These are phyloP conservation scores for Chloranthus sessilifolius DNA, from an alignment of 164 flowering plant species.

Conservation along the genomic window DNA sequence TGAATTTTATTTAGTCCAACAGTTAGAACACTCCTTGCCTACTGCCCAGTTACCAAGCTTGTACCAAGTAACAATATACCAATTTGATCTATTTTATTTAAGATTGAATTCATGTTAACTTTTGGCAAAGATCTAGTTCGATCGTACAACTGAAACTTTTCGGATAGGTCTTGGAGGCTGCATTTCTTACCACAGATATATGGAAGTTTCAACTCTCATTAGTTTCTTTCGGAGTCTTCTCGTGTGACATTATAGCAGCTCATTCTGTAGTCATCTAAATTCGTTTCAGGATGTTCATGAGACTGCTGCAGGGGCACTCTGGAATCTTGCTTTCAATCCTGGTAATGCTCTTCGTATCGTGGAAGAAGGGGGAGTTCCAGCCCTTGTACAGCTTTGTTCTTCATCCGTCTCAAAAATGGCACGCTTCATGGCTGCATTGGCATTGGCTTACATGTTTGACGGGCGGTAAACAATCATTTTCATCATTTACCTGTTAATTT, in stretches of 20 bases:
- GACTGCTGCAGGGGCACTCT: constrained; percentile 99
- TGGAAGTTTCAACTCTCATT: background rate
- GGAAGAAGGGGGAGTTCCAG: constrained; percentile 95
- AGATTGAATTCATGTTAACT: no score
- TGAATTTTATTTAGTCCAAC: no score
- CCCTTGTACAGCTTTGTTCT: constrained; percentile 80
- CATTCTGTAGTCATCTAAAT: background rate
- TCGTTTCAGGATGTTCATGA: constrained; percentile 85
- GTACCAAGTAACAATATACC: no score
- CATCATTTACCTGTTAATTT: no score
- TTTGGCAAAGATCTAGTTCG: no score
- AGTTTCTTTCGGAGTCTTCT: background rate
- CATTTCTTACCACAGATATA: no score
- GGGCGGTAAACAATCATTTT: constrained; percentile 52
- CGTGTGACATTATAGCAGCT: constrained; percentile 1
- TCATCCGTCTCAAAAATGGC: constrained; percentile 95
- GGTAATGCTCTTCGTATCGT: constrained; percentile 95
- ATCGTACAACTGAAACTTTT: no score
- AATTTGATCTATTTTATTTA: no score
- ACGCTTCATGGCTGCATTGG: constrained; percentile 96
- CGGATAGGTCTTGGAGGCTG: no score
- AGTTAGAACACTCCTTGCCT: no score
- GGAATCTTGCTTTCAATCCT: constrained; percentile 97
- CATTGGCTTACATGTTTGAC: constrained; percentile 97
- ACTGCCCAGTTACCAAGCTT: no score